phyloP scores from a whole-genome alignment of 2,329 filamentous ascomycete genomes.

The Allantophomopsis cytisporea region DNA sequence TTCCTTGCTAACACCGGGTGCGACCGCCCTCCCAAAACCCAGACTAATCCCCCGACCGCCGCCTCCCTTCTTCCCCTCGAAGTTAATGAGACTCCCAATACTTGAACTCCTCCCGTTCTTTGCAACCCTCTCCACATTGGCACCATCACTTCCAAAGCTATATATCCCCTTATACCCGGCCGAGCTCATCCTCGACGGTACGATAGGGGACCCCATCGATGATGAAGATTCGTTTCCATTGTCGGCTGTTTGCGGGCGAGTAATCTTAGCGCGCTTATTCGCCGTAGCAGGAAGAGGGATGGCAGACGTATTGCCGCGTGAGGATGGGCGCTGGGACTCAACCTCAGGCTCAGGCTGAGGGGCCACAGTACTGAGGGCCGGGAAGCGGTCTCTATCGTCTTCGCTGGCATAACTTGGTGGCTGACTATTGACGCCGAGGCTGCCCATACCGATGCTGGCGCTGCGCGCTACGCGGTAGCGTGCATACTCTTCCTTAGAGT shows the following conservation, averaged over 20 bases:
- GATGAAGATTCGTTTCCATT: no score
- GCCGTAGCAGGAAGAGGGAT: no score
- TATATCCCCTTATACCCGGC: slow-evolving; percentile 1
- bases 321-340: no score
- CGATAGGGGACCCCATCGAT: no score
- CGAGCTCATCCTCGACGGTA: no score
- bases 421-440: slow-evolving; percentile 6
- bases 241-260: no score
- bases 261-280: no score
- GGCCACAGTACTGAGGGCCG: not conserved
- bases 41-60: slow-evolving; percentile 12
- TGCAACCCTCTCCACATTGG: no score
- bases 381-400: not conserved
- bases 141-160: slow-evolving; percentile 7
- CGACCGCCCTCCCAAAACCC: slow-evolving; percentile 12
- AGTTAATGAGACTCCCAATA: slow-evolving; percentile 14
- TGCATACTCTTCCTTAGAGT: slow-evolving; percentile 46
- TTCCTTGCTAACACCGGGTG: slow-evolving; percentile 7
- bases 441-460: slow-evolving; percentile 11
- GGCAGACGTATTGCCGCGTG: no score
- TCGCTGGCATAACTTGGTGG: slow-evolving; percentile 1
- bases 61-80: slow-evolving; percentile 5
- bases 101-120: slow-evolving; percentile 7
- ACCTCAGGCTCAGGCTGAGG: no score
- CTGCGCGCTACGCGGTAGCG: slow-evolving; percentile 26